Evolutionary conservation across 2,329 filamentous ascomycete genomes (phyloP).

Genomic region (Lasiodiplodia theobromae): DNA sequence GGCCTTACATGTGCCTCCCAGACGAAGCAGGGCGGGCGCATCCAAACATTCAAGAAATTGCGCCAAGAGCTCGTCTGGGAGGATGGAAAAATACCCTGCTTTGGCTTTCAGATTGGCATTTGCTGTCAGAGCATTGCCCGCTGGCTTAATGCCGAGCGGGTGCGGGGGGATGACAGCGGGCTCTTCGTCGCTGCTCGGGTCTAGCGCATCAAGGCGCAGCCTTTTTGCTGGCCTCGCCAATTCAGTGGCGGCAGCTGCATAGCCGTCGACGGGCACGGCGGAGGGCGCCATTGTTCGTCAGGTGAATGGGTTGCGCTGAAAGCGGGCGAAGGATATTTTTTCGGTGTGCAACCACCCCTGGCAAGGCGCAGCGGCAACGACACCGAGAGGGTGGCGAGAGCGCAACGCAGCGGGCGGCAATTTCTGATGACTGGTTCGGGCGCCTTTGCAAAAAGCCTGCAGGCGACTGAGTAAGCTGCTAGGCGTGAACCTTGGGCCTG

Average conservation of each 20-base stretch:
- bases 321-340: constrained; percentile 7
- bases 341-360: constrained; percentile 1
- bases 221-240: constrained; percentile 29
- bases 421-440: constrained; percentile 1
- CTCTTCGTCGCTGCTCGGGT: constrained; percentile 35
- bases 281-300: constrained; percentile 29
- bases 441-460: constrained; percentile 20
- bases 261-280: constrained; percentile 30
- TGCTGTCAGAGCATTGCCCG: constrained; percentile 79
- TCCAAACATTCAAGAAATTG: constrained; percentile 79
- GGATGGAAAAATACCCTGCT: constrained; percentile 68
- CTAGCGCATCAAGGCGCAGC: constrained; percentile 17
- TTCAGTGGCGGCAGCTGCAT: background rate
- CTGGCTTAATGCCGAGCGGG: constrained; percentile 83
- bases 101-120: constrained; percentile 70
- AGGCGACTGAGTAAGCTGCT: constrained; percentile 4
- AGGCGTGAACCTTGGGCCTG: background rate
- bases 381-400: constrained; percentile 16
- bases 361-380: constrained; percentile 10
- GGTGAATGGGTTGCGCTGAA: constrained; percentile 12
- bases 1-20: constrained; percentile 83
- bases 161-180: constrained; percentile 74
- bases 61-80: constrained; percentile 84
- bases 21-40: constrained; percentile 62
- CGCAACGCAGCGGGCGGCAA: background rate